Evolutionary conservation across 2,329 filamentous ascomycete genomes (phyloP), one percentile per base, ranked within the genome.

Genomic region (Salinomyces thailandicus): DNA sequence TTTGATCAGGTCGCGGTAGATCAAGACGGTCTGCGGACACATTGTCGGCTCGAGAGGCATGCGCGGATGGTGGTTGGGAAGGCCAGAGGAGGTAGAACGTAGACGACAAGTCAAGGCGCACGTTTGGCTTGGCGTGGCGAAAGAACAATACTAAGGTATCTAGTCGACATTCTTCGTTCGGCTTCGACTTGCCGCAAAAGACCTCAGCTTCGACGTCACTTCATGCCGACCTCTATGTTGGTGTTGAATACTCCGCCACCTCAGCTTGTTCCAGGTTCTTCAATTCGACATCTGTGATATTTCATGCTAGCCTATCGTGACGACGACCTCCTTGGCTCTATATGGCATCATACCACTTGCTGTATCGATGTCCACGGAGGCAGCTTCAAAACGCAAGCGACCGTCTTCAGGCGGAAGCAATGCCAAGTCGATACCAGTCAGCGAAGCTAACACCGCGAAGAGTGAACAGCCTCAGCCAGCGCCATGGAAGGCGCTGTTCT

Each of bases 401-500:
- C 9, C 27, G 14, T 32, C 16, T 15, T 18, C 17, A 17, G 11
- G 18, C 13, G 30, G 17, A 16, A 30, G 27, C 27, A 30, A 18
- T 15, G 31, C 12, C 20, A 28, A 31, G 12, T 16, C 27, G 16
- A 14, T 18, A 18, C 15, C 27, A 12, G 18, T 6, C 34, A 22
- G 26, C 27, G 24, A 36, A 5, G 26, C 11, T 17, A 15, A 5
- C 12, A n/a, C 17, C 7, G 34, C 26, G 5, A 29, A 30, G n/a
- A 18, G 17, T 22, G 18, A 31, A 18, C 17, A 26, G 32, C 38
- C 33, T 26, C 46, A 42, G 20, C 41, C 35, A 8, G 52, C 46
- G 30, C 50, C 42, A 37, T 77, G 71, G 71, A 65, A 60, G 30
- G 63, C 66, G 1, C 68, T 95, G 3, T 89, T 94, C 56, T 63